Evolutionary conservation across 2,329 filamentous ascomycete genomes (phyloP).

Genomic region (Dendryphion nanum): DNA sequence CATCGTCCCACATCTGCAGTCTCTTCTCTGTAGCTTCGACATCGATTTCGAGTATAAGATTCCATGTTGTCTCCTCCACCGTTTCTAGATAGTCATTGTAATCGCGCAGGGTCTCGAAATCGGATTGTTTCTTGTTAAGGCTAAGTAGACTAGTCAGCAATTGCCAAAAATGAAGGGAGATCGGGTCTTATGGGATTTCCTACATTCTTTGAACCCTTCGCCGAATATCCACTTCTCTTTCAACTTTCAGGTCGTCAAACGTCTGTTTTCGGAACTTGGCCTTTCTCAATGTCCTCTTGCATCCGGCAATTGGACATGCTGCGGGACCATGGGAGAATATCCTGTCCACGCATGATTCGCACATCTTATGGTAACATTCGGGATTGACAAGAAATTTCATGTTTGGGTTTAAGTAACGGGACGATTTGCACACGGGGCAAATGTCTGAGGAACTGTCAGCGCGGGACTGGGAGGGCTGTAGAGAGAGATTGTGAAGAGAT

Average conservation of each 20-base stretch:
- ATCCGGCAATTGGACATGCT: constrained; percentile 87
- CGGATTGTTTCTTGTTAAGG: constrained; percentile 86
- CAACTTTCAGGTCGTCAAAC: constrained; percentile 82
- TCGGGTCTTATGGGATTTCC: constrained; percentile 10
- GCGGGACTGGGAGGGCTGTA: constrained; percentile 17
- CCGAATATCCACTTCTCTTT: constrained; percentile 91
- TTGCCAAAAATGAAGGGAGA: background rate
- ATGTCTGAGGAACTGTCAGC: constrained; percentile 58
- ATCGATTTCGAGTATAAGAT: constrained; percentile 73
- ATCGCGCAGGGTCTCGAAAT: constrained; percentile 79
- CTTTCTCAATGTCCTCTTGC: constrained; percentile 81
- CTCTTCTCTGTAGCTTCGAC: constrained; percentile 61
- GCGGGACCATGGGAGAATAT: constrained; percentile 91
- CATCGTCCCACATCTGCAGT: constrained; percentile 69
- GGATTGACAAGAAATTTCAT: constrained; percentile 97
- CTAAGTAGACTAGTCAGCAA: constrained; percentile 42
- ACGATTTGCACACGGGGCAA: constrained; percentile 96
- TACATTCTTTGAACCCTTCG: constrained; percentile 66
- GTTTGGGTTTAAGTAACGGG: constrained; percentile 89
- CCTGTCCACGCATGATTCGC: constrained; percentile 89
- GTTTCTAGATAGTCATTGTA: constrained; percentile 96
- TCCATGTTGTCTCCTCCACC: constrained; percentile 86
- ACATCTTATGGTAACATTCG: constrained; percentile 99
- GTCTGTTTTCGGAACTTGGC: constrained; percentile 83
- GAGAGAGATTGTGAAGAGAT: constrained; percentile 28